Evolutionary conservation across 208 protist genomes (phyloP), one percentile per base, ranked within the genome.

Genomic region (Acanthamoeba sp.): DNA sequence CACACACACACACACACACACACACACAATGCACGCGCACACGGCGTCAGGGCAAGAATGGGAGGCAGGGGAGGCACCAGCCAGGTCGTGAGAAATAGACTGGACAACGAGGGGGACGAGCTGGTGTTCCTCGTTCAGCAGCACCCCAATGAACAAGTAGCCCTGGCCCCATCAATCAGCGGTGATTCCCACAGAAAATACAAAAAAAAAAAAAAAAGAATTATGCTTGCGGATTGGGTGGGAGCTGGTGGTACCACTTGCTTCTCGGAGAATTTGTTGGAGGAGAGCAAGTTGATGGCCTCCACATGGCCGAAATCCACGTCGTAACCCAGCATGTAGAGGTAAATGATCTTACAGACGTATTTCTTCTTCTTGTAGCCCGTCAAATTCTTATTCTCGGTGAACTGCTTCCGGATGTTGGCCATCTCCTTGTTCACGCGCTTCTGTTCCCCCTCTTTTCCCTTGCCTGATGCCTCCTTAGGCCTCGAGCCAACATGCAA

Each of bases 271-370:
- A 99, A 99, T 42, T 98, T 98, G 34, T 96, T 95, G n/a, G 97
- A 97, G 10, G 98, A 97, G 69, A 99, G 97, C 18, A 99, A 97
- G 50, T 99, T 98, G 10, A 99, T 96, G 34, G 99, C 99, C 95
- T 99, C 99, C 96, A 99, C 99, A 95, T 99, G 99, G 16, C 99
- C 99, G 98, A 99, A 99, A 80, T 99, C 99, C 42, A 99, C 97
- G 32, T 99, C 99, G 96, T 99, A 99, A 18, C 99, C 99, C 6
- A 99, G 96, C 97, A 99, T 99, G 78, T 98, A 99, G 94, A 99
- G 99, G 96, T 99, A 99, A 94, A 99, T 98, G 20, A 99, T 97
- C 97, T 99, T 99, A 96, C 98, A 99, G 40, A 99, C 98, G 96
- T 99, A 99, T 96, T 99, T 99, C 95, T 99, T 99, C 22, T 98